Percentiles rank a stretch among this genome's conserved stretches.
These are phyloP conservation scores for Pseudodiploospora longispora DNA, from an alignment of 2,329 filamentous ascomycete genomes.

Conservation along the genomic window DNA sequence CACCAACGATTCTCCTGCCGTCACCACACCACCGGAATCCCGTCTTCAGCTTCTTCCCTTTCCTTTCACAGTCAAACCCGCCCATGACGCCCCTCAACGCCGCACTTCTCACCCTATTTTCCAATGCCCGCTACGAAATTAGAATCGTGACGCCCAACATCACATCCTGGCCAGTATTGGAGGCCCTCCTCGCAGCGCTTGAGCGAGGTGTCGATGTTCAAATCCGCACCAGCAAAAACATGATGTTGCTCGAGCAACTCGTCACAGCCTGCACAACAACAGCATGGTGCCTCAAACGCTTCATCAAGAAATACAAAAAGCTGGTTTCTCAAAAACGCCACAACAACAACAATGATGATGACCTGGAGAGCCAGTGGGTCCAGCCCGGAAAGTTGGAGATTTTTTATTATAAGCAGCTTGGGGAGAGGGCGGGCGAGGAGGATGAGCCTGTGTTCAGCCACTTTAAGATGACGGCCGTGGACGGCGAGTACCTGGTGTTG, in stretches of 20 bases:
- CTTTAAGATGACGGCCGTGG: conserved; percentile 69
- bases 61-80: conserved; percentile 38
- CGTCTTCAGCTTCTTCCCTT: conserved; percentile 51
- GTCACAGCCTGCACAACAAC: conserved; percentile 71
- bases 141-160: conserved; percentile 73
- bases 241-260: conserved; percentile 78
- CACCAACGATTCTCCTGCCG: conserved; percentile 59
- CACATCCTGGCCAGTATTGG: conserved; percentile 57
- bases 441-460: conserved; percentile 66
- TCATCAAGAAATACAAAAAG: conserved; percentile 48
- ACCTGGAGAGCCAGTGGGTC: conserved; percentile 35
- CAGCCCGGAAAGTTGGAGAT: conserved; percentile 45
- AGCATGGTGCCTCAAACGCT: conserved; percentile 49
- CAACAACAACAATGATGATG: conserved; percentile 3
- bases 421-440: conserved; percentile 15
- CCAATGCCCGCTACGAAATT: conserved; percentile 49
- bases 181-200: conserved; percentile 53
- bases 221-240: conserved; percentile 57
- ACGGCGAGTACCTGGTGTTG: conserved; percentile 57
- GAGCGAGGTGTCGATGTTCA: conserved; percentile 58
- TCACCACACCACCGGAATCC: conserved; percentile 66
- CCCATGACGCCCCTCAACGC: conserved; percentile 61
- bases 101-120: conserved; percentile 53
- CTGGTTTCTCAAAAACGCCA: conserved; percentile 13
- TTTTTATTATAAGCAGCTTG: conserved; percentile 46